These are phyloP conservation scores for Kokia cookei DNA, from an alignment of 441 rosid species.

Conservation along the genomic window DNA sequence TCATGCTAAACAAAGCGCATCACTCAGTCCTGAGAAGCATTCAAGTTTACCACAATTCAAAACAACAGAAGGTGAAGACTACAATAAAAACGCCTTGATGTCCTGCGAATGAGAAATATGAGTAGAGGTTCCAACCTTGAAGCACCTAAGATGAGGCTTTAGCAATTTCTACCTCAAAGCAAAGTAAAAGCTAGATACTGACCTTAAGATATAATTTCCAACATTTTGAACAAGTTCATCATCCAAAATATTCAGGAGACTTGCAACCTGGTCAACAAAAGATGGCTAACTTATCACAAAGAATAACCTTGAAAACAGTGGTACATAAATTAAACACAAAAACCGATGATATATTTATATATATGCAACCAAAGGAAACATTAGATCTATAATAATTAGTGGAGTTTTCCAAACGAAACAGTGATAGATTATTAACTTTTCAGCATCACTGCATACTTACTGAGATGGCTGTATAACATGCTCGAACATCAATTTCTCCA, in stretches of 20 bases:
- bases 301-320: not conserved
- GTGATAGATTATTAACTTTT: not conserved
- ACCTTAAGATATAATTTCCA: conserved; percentile 89
- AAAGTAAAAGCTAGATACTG: conserved; percentile 12
- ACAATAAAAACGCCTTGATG: not conserved
- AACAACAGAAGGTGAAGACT: not conserved
- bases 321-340: not conserved
- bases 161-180: not conserved
- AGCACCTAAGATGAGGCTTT: not conserved
- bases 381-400: not conserved
- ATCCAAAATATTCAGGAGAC: conserved; percentile 72
- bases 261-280: conserved; percentile 55
- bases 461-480: conserved; percentile 88
- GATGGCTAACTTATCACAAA: not conserved
- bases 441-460: conserved; percentile 32
- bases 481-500: conserved; percentile 95
- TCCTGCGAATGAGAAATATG: not conserved
- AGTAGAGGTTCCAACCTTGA: not conserved
- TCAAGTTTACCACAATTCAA: not conserved
- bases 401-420: not conserved
- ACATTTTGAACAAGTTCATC: conserved; percentile 58
- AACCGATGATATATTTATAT: not conserved
- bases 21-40: not conserved
- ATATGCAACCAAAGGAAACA: not conserved
- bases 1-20: not conserved